A percentile compares a stretch with the other conserved stretches of the same genome.
Conservation (phyloP, 345 rosid genomes). For the Rhizophora mangle region DNA sequence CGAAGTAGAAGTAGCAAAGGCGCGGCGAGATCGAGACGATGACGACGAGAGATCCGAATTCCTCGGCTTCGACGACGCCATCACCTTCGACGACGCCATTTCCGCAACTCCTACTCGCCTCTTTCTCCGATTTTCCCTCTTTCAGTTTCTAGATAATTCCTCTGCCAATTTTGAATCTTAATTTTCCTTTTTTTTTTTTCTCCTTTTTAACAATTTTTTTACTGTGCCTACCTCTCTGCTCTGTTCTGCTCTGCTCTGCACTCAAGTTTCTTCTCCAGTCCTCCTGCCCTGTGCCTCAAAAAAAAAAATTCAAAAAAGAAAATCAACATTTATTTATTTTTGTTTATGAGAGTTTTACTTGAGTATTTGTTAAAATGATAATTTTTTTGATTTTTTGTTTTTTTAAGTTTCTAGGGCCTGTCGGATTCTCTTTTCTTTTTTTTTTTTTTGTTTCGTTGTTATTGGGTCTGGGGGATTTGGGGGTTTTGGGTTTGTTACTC, state of each 20-base stretch:
- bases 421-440: too few species aligned
- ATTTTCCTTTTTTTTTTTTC: background rate
- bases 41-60: conserved; percentile 49
- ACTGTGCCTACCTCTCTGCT: background rate
- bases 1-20: conserved; percentile 41
- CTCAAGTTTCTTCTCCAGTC: too few species aligned
- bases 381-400: too few species aligned
- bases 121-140: conserved; percentile 1
- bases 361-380: too few species aligned
- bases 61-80: conserved; percentile 61
- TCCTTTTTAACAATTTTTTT: too few species aligned
- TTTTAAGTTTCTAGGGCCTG: too few species aligned
- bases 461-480: background rate
- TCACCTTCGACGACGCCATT: conserved; percentile 68
- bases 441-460: background rate
- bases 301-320: too few species aligned
- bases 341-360: too few species aligned
- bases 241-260: too few species aligned
- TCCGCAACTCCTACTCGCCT: conserved; percentile 12
- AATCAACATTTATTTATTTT: too few species aligned
- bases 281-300: too few species aligned
- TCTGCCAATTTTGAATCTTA: background rate
- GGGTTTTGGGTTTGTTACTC: conserved; percentile 21
- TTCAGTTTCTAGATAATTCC: background rate
- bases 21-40: conserved; percentile 39